Conservation (phyloP, 257 asterid genomes). For the Solanum bukasovii region DNA sequence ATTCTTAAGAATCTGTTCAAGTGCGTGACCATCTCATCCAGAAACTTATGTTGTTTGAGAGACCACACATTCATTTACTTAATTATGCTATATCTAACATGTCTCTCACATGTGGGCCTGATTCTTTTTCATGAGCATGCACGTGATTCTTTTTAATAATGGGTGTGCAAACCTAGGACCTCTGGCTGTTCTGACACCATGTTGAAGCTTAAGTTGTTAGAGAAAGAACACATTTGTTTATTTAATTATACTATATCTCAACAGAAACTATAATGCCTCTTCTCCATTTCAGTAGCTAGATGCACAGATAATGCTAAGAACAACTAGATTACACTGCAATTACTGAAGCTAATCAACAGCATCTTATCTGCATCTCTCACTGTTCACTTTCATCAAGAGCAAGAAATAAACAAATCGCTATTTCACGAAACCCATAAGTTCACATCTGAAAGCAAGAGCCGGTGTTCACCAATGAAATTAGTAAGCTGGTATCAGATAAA, state of each 20-base stretch:
- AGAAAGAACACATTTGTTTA: neutral
- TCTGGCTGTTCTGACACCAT: neutral
- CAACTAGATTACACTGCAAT: neutral
- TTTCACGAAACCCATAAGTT: neutral
- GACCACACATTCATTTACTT: neutral
- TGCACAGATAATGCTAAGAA: neutral
- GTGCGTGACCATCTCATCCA: neutral
- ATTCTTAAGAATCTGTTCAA: neutral
- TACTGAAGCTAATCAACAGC: neutral
- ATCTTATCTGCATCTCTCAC: neutral
- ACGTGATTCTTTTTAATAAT: neutral
- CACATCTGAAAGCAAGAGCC: neutral
- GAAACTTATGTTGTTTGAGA: neutral
- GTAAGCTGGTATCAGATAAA: neutral
- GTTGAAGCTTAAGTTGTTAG: neutral
- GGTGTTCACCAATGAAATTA: neutral
- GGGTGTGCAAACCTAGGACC: neutral
- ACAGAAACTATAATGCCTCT: neutral
- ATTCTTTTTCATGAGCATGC: neutral
- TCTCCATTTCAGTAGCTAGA: neutral
- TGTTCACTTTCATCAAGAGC: neutral
- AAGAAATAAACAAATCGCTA: neutral
- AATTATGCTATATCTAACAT: neutral
- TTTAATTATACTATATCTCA: neutral
- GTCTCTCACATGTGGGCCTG: neutral